These are phyloP conservation scores for Lachnellula suecica DNA, from an alignment of 2,329 filamentous ascomycete genomes.

Conservation along the genomic window DNA sequence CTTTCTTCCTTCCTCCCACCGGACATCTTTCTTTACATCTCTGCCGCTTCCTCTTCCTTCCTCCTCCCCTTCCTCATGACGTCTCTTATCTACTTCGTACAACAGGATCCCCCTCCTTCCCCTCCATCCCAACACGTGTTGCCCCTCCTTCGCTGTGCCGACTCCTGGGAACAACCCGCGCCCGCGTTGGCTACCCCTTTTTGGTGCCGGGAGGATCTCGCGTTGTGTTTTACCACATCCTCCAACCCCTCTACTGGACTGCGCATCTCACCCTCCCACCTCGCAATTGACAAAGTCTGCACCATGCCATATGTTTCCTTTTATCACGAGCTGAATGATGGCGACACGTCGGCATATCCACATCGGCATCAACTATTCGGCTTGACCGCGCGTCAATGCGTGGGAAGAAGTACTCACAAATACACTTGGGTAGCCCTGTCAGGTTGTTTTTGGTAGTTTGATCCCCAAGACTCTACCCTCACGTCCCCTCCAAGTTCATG, in stretches of 20 bases:
- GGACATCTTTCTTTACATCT: neutral
- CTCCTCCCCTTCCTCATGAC: neutral
- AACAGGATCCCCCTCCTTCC: neutral
- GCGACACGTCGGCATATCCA: neutral
- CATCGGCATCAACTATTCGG: neutral
- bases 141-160: no score
- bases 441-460: neutral
- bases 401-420: neutral
- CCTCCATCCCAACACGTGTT: neutral
- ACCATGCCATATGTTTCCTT: neutral
- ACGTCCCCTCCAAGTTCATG: neutral
- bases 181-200: no score
- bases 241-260: no score
- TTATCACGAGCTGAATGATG: neutral
- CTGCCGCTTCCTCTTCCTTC: neutral
- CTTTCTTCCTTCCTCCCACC: neutral
- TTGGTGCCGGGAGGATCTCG: no score
- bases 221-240: no score
- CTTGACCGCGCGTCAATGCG: neutral
- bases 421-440: neutral
- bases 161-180: no score
- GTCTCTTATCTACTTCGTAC: no score
- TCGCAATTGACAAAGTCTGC: neutral
- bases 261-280: no score
- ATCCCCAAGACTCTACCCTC: neutral